A percentile compares a stretch with the other conserved stretches of the same genome.
phyloP scores from a whole-genome alignment of 2,329 filamentous ascomycete genomes.

The Mycosphaerella arachidis region DNA sequence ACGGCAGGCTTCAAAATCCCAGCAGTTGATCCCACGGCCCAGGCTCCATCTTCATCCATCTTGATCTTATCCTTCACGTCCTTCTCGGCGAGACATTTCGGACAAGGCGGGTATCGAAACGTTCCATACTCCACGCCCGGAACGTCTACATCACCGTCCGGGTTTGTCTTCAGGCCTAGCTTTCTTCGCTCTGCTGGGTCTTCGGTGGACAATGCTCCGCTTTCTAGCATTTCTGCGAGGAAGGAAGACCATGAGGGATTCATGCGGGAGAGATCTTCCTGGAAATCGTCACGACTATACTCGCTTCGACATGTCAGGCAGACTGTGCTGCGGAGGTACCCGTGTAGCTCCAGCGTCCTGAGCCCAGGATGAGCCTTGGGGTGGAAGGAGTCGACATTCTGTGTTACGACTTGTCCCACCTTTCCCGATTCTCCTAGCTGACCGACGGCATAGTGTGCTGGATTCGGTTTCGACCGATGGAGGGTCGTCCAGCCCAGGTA shows the following conservation, averaged over 20 bases:
- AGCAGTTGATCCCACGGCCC: conserved; percentile 52
- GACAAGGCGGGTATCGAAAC: conserved; percentile 88
- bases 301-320: conserved; percentile 75
- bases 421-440: conserved; percentile 68
- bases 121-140: conserved; percentile 81
- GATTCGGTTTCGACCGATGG: conserved; percentile 72
- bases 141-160: conserved; percentile 90
- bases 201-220: conserved; percentile 73
- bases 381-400: conserved; percentile 97
- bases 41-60: conserved; percentile 76
- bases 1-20: conserved; percentile 90
- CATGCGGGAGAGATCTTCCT: conserved; percentile 66
- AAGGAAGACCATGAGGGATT: conserved; percentile 86
- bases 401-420: conserved; percentile 75
- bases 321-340: conserved; percentile 75
- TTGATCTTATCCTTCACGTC: conserved; percentile 57
- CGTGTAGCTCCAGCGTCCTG: conserved; percentile 81
- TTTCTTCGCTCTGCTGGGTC: conserved; percentile 64
- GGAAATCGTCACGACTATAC: conserved; percentile 68
- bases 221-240: conserved; percentile 64
- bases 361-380: conserved; percentile 67
- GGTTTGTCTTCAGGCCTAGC: conserved; percentile 75
- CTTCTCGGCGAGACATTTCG: conserved; percentile 64
- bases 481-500: conserved; percentile 89
- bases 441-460: conserved; percentile 70